phyloP scores from a whole-genome alignment of 345 rosid genomes.

The Brassica cretica region DNA sequence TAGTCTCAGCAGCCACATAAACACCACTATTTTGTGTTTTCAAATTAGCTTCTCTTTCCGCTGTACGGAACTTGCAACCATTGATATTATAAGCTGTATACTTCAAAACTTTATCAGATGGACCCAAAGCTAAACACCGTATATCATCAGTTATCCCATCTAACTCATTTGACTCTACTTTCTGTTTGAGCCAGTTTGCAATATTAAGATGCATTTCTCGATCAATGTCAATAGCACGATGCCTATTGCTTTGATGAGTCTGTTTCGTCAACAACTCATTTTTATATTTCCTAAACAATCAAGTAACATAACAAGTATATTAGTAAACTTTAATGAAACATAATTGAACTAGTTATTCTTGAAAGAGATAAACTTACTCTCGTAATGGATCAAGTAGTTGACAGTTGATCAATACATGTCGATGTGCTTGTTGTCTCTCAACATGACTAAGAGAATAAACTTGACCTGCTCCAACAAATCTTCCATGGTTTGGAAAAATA shows the following conservation, averaged over 20 bases:
- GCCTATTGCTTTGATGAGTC: background rate
- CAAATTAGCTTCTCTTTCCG: background rate
- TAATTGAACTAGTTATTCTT: background rate
- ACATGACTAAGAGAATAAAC: constrained; percentile 1
- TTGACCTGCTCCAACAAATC: background rate
- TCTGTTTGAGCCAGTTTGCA: background rate
- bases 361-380: background rate
- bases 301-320: background rate
- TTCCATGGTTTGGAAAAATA: constrained; percentile 2
- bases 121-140: constrained; percentile 8
- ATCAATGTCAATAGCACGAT: background rate
- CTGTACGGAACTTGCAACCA: background rate
- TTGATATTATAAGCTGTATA: constrained; percentile 2
- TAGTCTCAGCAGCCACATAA: too few relatives aligned
- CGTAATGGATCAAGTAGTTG: constrained; percentile 13
- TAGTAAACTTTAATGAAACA: background rate
- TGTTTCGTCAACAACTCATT: background rate
- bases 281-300: background rate
- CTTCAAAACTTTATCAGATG: background rate
- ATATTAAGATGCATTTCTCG: constrained; percentile 21
- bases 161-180: constrained; percentile 1
- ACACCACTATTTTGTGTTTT: too few relatives aligned
- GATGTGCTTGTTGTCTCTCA: constrained; percentile 8
- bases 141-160: constrained; percentile 7
- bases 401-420: constrained; percentile 12